Base-by-base conservation (phyloP, 2,329 filamentous ascomycete genomes). In the Alternaria sp. region DNA sequence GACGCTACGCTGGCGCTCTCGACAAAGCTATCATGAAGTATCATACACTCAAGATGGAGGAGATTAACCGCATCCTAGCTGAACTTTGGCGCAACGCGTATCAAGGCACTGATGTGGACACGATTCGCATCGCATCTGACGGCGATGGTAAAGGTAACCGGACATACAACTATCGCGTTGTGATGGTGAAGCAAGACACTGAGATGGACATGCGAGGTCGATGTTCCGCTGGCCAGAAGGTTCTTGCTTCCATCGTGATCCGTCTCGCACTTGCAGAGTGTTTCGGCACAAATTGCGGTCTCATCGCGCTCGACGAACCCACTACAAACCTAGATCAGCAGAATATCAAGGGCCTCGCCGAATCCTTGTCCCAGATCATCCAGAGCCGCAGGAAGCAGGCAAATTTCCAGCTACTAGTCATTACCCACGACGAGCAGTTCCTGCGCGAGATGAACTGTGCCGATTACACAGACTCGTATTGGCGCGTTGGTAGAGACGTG, bases 151-250 rank as follows among this genome's bases (percentile, higher is more conserved):
- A 88, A 58, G 90, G 88, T 54, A 93, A 92, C 73, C 89, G 92
- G 72, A 92, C 85, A 64, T 98, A 98, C 85, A 98, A 99, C 81
- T 99, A 99, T 83, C 92, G 95, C 48, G 83, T 99, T 6, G 94
- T 92, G 80, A 99, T 99, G 95, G 89, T 97, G 70, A 99, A 99
- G 82, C 91, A 94, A 76, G 93, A 96, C 74, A 92, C 92, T 0
- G 95, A 99, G 80, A 97, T 99, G 93, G 95, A 99, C 81, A 99
- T 99, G 95, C 92, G 95, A 64, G 96, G 95, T 1, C 92, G 95
- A 57, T 99, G 95, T 84, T 96, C 92, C 68, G 95, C 95, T 1
- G 95, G 95, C 4, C 95, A 99, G 78, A 97, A 97, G 80, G 94
- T 99, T 28, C 87, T 99, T 28, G 95, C 95, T 5, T 93, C 90